Base-by-base conservation (phyloP, 345 rosid species). In the Citrus sp. region DNA sequence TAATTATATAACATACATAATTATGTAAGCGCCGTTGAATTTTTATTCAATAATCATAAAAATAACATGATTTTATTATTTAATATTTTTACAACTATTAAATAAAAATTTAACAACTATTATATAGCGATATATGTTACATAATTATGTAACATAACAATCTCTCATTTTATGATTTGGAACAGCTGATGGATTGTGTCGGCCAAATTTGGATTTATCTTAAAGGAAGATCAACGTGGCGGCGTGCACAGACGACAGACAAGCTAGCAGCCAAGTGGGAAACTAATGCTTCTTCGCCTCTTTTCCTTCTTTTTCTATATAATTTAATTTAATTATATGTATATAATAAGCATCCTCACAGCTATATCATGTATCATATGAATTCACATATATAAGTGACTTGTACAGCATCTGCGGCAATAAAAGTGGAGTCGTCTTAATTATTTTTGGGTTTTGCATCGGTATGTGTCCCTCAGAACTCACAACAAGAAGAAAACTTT, bases 211-310 rank as follows among this genome's bases (percentile, higher is more conserved):
- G 88, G 84, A 75, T 78, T 87, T 84, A 80, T 85, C 86, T 80
- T 80, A 25, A 80, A 71, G 84, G 77, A 72, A 76, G 68, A 83
- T 77, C 86, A 89, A 91, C 90, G 91, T 88, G 94, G 90, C 90
- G 87, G 90, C 85, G 82, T 75, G 58, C 80, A 84, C 80, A 60
- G 75, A 70, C 87, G 88, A 84, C 92, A 87, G 80, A 67, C 77
- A 80, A 80, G 86, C 79, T 81, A 80, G 86, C 85, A 81, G 89
- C 88, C 90, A 84, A 87, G 82, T 81, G 81, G 79, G 85, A 85
- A 80, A 65, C 79, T 22, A 35, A 75, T 73, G 60, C 84, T 62
- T 27, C 55, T 71, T 32, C 6, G 77, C 77, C 51, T 12, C 51
- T 46, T 46, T 46, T 35, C 67, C 71, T 2, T 75, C 10, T 58